Base-by-base conservation (phyloP, 2,329 filamentous ascomycete genomes). In the Gliomastix tumulicola region DNA sequence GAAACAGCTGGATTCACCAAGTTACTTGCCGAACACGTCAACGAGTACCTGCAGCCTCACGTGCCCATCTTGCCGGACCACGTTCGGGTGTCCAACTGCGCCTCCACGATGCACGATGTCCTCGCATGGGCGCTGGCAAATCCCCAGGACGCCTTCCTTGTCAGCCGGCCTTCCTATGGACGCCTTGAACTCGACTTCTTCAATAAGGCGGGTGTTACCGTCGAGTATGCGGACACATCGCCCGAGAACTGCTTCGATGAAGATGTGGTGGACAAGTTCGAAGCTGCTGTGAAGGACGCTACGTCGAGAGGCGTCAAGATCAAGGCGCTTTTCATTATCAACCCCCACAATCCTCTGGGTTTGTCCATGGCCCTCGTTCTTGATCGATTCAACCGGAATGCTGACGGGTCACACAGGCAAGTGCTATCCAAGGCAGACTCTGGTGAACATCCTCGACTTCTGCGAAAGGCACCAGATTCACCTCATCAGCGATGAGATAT, bases 401-500 rank as follows among this genome's bases (percentile, higher is more conserved):
- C 9, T 25, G 22, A 25, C 22, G 22, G n/a, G 9, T 9, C 22
- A 25, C 9, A n/a, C 20, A 59, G 56, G 59, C 3, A 48, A 49
- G 40, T 71, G 66, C 46, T 72, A 73, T 41, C 53, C 65, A 2
- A 51, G 51, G n/a, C 49, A 57, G 6, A 62, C 61, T 0, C 46
- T 76, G 4, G 40, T 66, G 1, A 54, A 52, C 7, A 50, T 72
- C 17, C 63, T 76, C 59, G 45, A 49, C 4, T 62, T 78, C 36
- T 77, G 73, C 43, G 55, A 70, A 36, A 60, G 57, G 28, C 58
- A 74, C 41, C 44, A 51, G 4, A 53, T 79, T 5, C 73, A 79
- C 41, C 55, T 78, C 32, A 63, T 79, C 44, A 69, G 66, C 42
- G 74, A 79, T 47, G 75, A 79, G 47, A 69, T 79, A 27, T 79